Evolutionary conservation across 495 filamentous ascomycete species (phyloP).

Genomic region (Hypoxylon intermedium): DNA sequence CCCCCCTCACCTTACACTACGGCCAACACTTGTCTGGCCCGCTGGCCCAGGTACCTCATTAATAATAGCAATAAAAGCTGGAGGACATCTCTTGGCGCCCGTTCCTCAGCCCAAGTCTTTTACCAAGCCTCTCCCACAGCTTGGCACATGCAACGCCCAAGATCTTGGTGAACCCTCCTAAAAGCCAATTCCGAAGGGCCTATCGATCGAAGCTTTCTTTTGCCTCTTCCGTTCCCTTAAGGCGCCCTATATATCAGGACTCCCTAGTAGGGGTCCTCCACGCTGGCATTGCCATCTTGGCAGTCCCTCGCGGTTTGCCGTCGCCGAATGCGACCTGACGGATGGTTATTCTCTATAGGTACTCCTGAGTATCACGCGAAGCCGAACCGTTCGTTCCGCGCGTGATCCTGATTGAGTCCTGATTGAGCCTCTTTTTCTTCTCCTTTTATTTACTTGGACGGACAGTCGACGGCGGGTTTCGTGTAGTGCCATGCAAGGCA

Average conservation of each 20-base stretch:
- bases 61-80: slow-evolving; percentile 35
- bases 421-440: background rate
- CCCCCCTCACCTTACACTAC: background rate
- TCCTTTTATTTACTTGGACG: background rate
- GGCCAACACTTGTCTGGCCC: background rate
- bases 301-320: background rate
- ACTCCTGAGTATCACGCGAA: slow-evolving; percentile 13
- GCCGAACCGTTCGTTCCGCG: slow-evolving; percentile 2
- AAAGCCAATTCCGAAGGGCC: slow-evolving; percentile 33
- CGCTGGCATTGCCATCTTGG: slow-evolving; percentile 6
- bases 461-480: slow-evolving; percentile 25
- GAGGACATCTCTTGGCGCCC: slow-evolving; percentile 44
- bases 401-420: slow-evolving; percentile 4
- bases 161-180: slow-evolving; percentile 39
- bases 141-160: slow-evolving; percentile 48
- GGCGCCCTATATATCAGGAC: slow-evolving; percentile 27
- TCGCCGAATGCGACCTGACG: slow-evolving; percentile 18
- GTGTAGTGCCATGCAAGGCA: slow-evolving; percentile 43
- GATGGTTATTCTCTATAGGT: too few relatives aligned
- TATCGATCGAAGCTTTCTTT: slow-evolving; percentile 13
- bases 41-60: slow-evolving; percentile 1
- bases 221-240: slow-evolving; percentile 11
- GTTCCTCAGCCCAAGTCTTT: slow-evolving; percentile 39
- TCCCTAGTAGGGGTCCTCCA: slow-evolving; percentile 30
- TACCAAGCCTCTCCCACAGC: slow-evolving; percentile 45